phyloP scores from a whole-genome alignment of 352 stramenopile genomes.

The Phytopythium aichiense region DNA sequence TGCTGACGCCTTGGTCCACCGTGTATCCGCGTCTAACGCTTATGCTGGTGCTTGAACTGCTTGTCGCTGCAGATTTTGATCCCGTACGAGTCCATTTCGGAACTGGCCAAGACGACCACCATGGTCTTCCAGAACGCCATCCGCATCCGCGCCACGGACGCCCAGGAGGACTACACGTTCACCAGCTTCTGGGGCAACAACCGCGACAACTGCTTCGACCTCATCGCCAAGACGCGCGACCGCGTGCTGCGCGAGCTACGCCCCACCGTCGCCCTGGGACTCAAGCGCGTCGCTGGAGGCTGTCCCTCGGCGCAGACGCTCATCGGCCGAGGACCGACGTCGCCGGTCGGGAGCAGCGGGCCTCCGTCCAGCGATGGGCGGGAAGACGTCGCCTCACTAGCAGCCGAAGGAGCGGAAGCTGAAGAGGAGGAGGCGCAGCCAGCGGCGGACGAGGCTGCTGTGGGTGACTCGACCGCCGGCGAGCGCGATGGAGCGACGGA shows the following conservation, averaged over 20 bases:
- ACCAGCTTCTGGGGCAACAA: constrained; percentile 85
- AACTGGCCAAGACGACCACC: constrained; percentile 78
- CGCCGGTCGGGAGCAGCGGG: constrained; percentile 4
- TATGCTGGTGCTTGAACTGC: background rate
- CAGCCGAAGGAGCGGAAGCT: background rate
- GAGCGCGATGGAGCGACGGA: background rate
- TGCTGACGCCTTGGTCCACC: constrained; percentile 8
- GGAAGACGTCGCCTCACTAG: background rate
- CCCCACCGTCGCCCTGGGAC: constrained; percentile 11
- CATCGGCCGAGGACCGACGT: background rate
- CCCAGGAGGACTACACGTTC: constrained; percentile 80
- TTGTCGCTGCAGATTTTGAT: constrained; percentile 57
- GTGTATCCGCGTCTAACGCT: constrained; percentile 8
- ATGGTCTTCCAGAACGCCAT: constrained; percentile 81
- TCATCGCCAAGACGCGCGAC: constrained; percentile 65
- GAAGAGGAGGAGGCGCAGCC: background rate
- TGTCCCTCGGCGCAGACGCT: background rate
- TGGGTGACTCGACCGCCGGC: background rate
- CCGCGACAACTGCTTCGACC: constrained; percentile 70
- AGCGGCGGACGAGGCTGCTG: background rate
- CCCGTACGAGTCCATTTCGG: constrained; percentile 77
- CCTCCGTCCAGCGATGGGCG: constrained; percentile 4
- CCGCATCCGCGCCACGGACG: constrained; percentile 48
- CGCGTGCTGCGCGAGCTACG: constrained; percentile 35
- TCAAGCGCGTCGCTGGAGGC: background rate